phyloP scores from a whole-genome alignment of 768 basidiomycete genomes.

The Hericium erinaceus region DNA sequence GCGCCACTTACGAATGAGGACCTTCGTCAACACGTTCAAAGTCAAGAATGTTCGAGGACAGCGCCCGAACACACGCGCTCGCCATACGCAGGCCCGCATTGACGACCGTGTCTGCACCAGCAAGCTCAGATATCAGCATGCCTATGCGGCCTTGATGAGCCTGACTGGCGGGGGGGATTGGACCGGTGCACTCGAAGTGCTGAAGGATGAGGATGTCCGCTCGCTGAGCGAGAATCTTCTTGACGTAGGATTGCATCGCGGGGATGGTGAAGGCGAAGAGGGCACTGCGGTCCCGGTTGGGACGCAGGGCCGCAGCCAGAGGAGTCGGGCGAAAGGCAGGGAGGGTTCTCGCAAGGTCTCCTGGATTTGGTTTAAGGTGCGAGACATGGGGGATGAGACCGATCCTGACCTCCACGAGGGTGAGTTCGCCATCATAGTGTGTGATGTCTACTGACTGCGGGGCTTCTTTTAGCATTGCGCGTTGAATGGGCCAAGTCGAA shows the following conservation, averaged over 20 bases:
- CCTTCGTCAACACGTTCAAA: conserved; percentile 5
- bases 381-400: neutral
- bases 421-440: too few species aligned
- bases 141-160: neutral
- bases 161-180: neutral
- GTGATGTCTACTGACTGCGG: neutral
- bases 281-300: neutral
- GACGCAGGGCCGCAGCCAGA: too few species aligned
- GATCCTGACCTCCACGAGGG: neutral
- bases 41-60: conserved; percentile 3
- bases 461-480: neutral
- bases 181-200: neutral
- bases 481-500: neutral
- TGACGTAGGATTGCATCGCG: neutral
- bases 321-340: neutral
- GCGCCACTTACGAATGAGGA: conserved; percentile 1
- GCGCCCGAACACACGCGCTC: conserved; percentile 2
- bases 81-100: neutral
- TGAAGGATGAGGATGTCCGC: neutral
- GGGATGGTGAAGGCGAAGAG: neutral
- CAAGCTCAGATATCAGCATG: neutral
- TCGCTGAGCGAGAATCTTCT: neutral
- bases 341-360: neutral
- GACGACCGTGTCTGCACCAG: neutral
- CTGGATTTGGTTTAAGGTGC: neutral